Evolutionary conservation across 2,329 filamentous ascomycete genomes (phyloP), one percentile per base, ranked within the genome.

Genomic region (Diplodia intermedia): DNA sequence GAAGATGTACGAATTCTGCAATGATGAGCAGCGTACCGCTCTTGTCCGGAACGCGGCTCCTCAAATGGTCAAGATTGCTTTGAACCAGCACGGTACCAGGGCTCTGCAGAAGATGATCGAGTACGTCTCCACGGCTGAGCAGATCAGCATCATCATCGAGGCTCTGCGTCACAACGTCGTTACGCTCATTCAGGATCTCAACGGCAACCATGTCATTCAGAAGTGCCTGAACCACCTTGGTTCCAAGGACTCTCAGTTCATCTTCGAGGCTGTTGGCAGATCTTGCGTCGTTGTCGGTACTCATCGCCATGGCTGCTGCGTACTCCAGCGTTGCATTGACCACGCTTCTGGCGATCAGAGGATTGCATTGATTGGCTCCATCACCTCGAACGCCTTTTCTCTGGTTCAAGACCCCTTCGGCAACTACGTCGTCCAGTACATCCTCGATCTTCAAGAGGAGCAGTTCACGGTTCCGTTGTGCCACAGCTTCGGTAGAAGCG

Each of bases 41-140:
- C 87, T 99, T 70, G 96, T 99, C 74, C 89, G 94, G 79, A 97
- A 97, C 74, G 93, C 95, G 50, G 89, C 93, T 20, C 86, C 89
- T 65, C 90, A 94, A 71, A 92, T 99, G 85, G 93, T 97, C 29
- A 90, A 90, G 74, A 97, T 99, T 76, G 95, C 95, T 31, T 84
- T 98, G 69, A 98, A 99, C 81, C 94, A 97, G 82, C 95, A 99
- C 78, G 95, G 95, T 73, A 99, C 95, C 69, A 90, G 95, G 66
- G 95, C 95, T 71, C 83, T 99, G 69, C 95, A 99, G 83, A 99
- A 98, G 86, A 99, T 99, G 95, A 99, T 99, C 72, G 95, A 99
- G 81, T 96, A 92, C 78, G 92, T 99, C 75, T 91, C 90, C 65
- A 96, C 92, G 31, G 86, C 89, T 3, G 89, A 91, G 75, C 95